Base-by-base conservation (phyloP, 441 rosid genomes). In the Adansonia madagascariensis region DNA sequence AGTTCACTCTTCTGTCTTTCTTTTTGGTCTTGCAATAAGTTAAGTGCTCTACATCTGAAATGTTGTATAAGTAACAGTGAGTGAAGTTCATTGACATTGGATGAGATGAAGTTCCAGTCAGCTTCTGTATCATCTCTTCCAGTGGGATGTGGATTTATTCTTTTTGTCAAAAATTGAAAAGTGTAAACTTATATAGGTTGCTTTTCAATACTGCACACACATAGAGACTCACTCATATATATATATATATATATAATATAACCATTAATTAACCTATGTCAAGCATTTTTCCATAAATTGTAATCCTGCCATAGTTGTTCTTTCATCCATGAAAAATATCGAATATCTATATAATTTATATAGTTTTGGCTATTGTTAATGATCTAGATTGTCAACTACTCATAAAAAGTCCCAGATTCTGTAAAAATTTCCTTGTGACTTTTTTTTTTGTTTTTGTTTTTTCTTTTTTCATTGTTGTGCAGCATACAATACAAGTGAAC, bases 391-490 rank as follows among this genome's bases (percentile, higher is more conserved):
- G 15, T 27, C 43, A 63, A 41, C 14, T 8, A 41, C 56, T 52
- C 4, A 56, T 8, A 56, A 56, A 56, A 22, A 41, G 8, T 22
- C 11, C 39, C 15, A 24, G 4, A 8, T 4, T 15, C 5, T 27
- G n/a, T 61, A 61, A 61, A 7, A 15, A 61, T 61, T 24, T 61
- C 6, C 39, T 61, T 2, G 27, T 61, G 17, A 27, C 44, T 41
- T 41, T 41, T 41, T 24, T 1, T 24, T 24, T 24, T 24, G 24
- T 31, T 31, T 31, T 31, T 31, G 35, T 31, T 31, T 6, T 59
- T 50, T 3, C 55, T 50, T 50, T 3, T 50, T 50, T 50, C 39
- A 27, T 71, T n/a, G 61, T 20, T 81, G 56, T 84, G 80, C 86
- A 53, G 66, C 75, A 68, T 46, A 71, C 76, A 80, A 68, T 39